A percentile compares a stretch with the other conserved stretches of the same genome.
phyloP scores from a whole-genome alignment of 805 yeast species.

The Ogataea trehalophila region DNA sequence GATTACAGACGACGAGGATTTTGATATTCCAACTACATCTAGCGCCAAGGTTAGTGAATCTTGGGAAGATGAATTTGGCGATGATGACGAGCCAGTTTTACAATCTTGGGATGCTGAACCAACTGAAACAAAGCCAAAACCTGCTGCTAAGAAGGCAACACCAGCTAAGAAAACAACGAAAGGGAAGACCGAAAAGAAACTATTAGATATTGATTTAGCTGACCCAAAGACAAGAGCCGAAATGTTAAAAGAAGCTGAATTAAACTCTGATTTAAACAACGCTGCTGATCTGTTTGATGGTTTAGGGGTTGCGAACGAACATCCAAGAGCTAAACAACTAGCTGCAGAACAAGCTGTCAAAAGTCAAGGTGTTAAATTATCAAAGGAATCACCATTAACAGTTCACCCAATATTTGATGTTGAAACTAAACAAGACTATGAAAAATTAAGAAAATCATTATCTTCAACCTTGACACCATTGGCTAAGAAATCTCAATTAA shows the following conservation, averaged over 20 bases:
- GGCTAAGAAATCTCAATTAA: constrained; percentile 55
- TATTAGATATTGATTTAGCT: constrained; percentile 58
- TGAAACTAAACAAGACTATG: constrained; percentile 72
- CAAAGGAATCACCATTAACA: constrained; percentile 61
- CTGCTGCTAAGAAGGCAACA: constrained; percentile 30
- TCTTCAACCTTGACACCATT: constrained; percentile 56
- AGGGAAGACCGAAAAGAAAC: constrained; percentile 37
- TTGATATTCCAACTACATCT: constrained; percentile 53
- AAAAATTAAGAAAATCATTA: constrained; percentile 69
- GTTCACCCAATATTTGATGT: constrained; percentile 83
- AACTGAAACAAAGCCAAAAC: constrained; percentile 49
- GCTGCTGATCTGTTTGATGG: constrained; percentile 92
- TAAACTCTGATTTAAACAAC: constrained; percentile 81
- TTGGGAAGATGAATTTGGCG: constrained; percentile 72
- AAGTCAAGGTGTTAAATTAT: constrained; percentile 36
- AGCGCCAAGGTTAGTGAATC: constrained; percentile 49
- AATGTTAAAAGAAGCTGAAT: constrained; percentile 72
- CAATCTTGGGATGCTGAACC: constrained; percentile 88
- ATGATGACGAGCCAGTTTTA: constrained; percentile 70
- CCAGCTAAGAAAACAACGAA: constrained; percentile 31
- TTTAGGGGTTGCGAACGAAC: constrained; percentile 50
- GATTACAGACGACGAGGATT: constrained; percentile 76
- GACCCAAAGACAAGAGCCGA: constrained; percentile 74
- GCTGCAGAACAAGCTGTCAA: constrained; percentile 43
- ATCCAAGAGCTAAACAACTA: constrained; percentile 43